Percentiles rank a stretch among this genome's conserved stretches.
Evolutionary conservation across 345 rosid species (phyloP).

Genomic region (Melaleuca quinquenervia): DNA sequence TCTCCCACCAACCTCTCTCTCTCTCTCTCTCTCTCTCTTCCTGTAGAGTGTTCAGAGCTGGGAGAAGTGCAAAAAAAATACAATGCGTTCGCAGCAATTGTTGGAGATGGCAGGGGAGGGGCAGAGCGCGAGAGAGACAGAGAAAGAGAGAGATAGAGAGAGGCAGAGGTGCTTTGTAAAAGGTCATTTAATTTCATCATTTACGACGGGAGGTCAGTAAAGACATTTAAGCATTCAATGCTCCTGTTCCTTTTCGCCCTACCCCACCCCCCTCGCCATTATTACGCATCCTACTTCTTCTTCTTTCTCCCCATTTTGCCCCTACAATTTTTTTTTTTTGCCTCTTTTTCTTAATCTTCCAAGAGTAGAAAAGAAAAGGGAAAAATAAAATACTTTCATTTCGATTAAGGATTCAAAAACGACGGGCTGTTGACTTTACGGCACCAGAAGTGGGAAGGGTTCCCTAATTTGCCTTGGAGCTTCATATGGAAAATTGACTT

Average conservation of each 20-base stretch:
- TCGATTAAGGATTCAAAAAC: not conserved
- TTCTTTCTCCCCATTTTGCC: not conserved
- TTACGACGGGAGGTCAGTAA: constrained; percentile 14
- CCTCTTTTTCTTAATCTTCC: not conserved
- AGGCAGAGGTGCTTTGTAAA: not conserved
- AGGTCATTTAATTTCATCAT: constrained; percentile 3
- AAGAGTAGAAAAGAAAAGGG: no score
- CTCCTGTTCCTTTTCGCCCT: not conserved
- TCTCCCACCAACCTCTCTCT: not conserved
- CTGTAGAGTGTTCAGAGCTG: not conserved
- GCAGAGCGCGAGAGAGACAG: not conserved
- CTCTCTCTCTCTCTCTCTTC: not conserved
- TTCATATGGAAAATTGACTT: not conserved
- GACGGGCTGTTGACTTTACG: not conserved
- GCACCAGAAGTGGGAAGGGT: not conserved
- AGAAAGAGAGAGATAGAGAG: not conserved
- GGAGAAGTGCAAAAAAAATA: not conserved
- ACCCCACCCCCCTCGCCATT: not conserved
- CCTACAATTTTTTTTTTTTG: not conserved
- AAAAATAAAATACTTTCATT: no score
- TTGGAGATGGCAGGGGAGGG: not conserved
- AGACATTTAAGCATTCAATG: constrained; percentile 39
- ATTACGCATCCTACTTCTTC: not conserved
- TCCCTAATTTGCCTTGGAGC: no score
- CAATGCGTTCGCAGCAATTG: not conserved